Conservation (phyloP, 2,329 filamentous ascomycete genomes). For the Tolypocladium cylindrosporum region DNA sequence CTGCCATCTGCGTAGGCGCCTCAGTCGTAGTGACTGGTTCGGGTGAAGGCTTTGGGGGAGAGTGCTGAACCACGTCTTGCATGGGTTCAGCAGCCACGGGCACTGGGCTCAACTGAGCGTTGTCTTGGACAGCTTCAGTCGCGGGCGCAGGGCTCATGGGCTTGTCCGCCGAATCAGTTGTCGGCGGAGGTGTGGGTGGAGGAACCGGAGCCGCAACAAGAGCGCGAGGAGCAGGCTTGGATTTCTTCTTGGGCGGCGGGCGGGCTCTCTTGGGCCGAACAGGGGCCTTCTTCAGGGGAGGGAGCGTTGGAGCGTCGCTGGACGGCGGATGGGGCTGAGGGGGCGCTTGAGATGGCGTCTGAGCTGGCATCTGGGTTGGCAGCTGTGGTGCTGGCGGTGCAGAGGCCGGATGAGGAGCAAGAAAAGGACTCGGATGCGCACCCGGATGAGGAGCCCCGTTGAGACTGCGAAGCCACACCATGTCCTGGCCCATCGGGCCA, state of each 20-base stretch:
- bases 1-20: not conserved
- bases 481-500: constrained; percentile 22
- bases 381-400: not conserved
- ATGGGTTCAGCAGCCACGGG: not conserved
- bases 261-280: constrained; percentile 4
- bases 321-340: constrained; percentile 6
- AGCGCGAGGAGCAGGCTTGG: constrained; percentile 2
- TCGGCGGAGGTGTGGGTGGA: constrained; percentile 28
- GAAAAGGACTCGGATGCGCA: not conserved
- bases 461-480: constrained; percentile 24
- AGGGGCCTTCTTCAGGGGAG: constrained; percentile 12
- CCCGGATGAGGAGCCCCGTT: constrained; percentile 14
- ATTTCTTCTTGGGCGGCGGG: constrained; percentile 11
- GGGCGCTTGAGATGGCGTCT: not conserved
- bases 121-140: not conserved
- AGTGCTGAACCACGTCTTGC: not conserved
- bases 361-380: not conserved
- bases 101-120: not conserved
- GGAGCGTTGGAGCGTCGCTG: constrained; percentile 7
- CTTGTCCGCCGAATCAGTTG: constrained; percentile 26
- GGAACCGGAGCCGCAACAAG: constrained; percentile 5
- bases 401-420: not conserved
- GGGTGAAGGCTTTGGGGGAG: not conserved
- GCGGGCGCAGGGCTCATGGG: constrained; percentile 14
- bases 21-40: not conserved